A percentile compares a stretch with the other conserved stretches of the same genome.
These are phyloP conservation scores for Trichoderma sp. DNA, from an alignment of 2,329 filamentous ascomycete species.

Conservation along the genomic window DNA sequence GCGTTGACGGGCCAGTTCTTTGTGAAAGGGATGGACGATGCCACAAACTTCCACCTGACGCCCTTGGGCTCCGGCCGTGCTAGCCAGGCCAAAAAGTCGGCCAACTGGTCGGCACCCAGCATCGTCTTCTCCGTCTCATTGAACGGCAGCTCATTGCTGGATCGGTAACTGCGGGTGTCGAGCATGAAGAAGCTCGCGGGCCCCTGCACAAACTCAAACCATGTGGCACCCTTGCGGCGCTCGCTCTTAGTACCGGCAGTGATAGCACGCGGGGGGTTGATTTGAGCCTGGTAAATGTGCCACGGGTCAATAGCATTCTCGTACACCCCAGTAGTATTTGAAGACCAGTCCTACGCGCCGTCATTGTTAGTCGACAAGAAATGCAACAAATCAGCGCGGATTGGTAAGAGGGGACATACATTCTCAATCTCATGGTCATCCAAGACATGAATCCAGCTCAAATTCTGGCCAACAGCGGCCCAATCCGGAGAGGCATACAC, in stretches of 20 bases:
- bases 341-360: conserved; percentile 76
- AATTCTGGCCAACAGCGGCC: conserved; percentile 66
- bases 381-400: background rate
- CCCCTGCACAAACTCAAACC: conserved; percentile 85
- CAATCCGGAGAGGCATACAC: conserved; percentile 96
- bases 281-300: conserved; percentile 76
- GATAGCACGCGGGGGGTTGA: conserved; percentile 72
- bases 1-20: conserved; percentile 94
- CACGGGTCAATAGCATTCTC: conserved; percentile 78
- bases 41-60: conserved; percentile 89
- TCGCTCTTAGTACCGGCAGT: conserved; percentile 41
- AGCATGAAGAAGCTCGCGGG: conserved; percentile 93
- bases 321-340: conserved; percentile 78
- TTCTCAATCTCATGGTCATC: conserved; percentile 97
- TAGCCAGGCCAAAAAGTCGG: conserved; percentile 76
- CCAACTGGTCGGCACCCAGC: conserved; percentile 75
- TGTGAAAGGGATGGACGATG: conserved; percentile 89
- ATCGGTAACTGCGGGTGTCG: conserved; percentile 86
- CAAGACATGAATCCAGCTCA: conserved; percentile 97
- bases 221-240: conserved; percentile 60
- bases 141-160: conserved; percentile 58
- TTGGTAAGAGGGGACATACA: conserved; percentile 51
- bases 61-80: conserved; percentile 67
- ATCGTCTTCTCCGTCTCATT: conserved; percentile 73
- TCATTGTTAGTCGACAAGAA: background rate